Conservation (phyloP, 2,329 filamentous ascomycete species). For the Aschersonia sp. region DNA sequence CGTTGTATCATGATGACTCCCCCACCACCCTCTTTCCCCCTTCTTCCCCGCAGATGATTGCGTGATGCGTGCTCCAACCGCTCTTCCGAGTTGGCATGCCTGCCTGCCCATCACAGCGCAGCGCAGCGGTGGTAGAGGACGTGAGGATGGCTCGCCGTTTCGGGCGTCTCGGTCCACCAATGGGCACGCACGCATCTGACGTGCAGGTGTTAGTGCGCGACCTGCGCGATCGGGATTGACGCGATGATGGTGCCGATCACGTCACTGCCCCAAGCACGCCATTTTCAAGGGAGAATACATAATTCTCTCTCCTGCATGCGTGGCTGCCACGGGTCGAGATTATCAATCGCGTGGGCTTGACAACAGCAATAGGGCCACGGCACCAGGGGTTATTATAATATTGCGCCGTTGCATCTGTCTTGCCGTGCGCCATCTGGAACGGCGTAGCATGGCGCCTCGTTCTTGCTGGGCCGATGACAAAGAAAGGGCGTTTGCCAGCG, state of each 20-base stretch:
- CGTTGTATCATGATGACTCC: neutral
- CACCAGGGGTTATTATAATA: no score
- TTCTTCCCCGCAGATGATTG: neutral
- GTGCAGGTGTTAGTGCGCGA: conserved; percentile 1
- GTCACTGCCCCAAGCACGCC: conserved; percentile 5
- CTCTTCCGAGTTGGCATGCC: no score
- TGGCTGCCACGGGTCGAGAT: no score
- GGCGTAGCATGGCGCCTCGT: no score
- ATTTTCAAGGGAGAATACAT: conserved; percentile 1
- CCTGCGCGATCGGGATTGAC: conserved; percentile 1
- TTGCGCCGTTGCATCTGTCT: no score
- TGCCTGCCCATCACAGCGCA: no score
- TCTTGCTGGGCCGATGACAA: no score
- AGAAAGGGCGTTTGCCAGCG: no score
- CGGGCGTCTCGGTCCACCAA: no score
- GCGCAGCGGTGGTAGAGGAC: neutral
- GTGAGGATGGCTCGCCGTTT: neutral
- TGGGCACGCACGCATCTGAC: neutral
- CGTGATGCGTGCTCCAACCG: neutral
- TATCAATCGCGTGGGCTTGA: no score
- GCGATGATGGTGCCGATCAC: conserved; percentile 8
- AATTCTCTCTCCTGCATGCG: neutral
- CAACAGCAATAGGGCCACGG: no score
- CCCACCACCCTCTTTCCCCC: neutral
- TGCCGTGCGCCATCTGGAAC: no score